phyloP scores from a whole-genome alignment of 805 yeast species.

The Myxozyma nipponensis region DNA sequence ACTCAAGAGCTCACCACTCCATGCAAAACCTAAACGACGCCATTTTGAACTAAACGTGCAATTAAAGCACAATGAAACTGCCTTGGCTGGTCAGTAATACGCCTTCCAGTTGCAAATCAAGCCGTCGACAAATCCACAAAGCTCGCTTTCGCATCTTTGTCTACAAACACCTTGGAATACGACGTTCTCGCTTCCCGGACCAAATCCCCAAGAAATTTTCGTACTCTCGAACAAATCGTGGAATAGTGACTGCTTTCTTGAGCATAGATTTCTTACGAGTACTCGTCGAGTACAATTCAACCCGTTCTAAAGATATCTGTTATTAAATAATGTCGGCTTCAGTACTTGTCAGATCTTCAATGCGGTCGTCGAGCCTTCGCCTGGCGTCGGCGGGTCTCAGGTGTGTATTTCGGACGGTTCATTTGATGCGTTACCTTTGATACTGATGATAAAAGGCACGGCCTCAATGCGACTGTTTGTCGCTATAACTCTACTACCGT shows the following conservation, averaged over 20 bases:
- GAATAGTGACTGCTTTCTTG: too few species aligned
- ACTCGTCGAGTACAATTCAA: background rate
- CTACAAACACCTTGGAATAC: too few species aligned
- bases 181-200: too few species aligned
- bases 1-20: constrained; percentile 53
- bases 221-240: too few species aligned
- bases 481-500: constrained; percentile 38
- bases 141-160: too few species aligned
- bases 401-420: too few species aligned
- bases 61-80: too few species aligned
- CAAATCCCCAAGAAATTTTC: too few species aligned
- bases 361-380: constrained; percentile 9
- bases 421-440: background rate
- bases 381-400: background rate
- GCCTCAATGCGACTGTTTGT: background rate
- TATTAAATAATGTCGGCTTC: background rate
- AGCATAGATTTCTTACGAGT: too few species aligned
- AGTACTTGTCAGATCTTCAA: background rate
- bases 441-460: constrained; percentile 1
- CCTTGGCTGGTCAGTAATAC: too few species aligned
- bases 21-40: constrained; percentile 94
- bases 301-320: background rate
- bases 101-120: too few species aligned
- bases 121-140: too few species aligned
- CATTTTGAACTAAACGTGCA: constrained; percentile 54